Evolutionary conservation across 106 monocot species (phyloP).

Genomic region (Cymbidium sinense): DNA sequence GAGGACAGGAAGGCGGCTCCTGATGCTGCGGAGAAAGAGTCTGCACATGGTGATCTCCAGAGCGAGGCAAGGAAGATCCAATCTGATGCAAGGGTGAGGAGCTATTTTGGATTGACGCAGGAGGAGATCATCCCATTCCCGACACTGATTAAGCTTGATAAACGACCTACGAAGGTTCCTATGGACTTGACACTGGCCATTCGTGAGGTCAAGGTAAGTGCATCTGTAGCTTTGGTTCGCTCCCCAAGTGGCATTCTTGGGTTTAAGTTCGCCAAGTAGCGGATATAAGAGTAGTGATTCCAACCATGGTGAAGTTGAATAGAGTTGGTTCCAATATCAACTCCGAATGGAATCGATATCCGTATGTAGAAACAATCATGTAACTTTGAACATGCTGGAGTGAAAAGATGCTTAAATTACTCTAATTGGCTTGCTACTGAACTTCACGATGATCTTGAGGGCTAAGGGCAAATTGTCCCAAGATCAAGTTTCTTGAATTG

Average conservation of each 20-base stretch:
- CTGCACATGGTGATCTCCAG: conserved; percentile 17
- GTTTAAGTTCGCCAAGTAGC: neutral
- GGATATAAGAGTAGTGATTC: neutral
- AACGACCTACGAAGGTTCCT: conserved; percentile 32
- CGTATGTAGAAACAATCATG: neutral
- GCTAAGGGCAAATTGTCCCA: neutral
- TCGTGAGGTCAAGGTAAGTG: conserved; percentile 68
- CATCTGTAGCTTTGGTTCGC: neutral
- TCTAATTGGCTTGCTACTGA: neutral
- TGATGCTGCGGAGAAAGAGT: conserved; percentile 24
- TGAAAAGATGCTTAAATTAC: neutral
- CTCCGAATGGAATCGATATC: neutral
- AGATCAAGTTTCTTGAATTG: neutral
- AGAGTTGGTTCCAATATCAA: neutral
- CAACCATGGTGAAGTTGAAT: neutral
- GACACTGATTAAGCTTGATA: conserved; percentile 54
- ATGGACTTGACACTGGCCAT: conserved; percentile 69
- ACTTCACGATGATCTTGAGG: neutral
- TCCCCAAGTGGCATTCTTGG: neutral
- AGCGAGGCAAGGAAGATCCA: conserved; percentile 65
- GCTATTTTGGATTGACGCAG: conserved; percentile 39
- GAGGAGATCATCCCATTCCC: conserved; percentile 74
- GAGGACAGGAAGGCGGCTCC: conserved; percentile 34
- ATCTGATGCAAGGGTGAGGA: conserved; percentile 32
- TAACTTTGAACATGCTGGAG: neutral